Percentiles rank a stretch among this genome's conserved stretches.
These are phyloP conservation scores for Rhodotorula taiwanensis DNA, from an alignment of 768 basidiomycete species.

Conservation along the genomic window DNA sequence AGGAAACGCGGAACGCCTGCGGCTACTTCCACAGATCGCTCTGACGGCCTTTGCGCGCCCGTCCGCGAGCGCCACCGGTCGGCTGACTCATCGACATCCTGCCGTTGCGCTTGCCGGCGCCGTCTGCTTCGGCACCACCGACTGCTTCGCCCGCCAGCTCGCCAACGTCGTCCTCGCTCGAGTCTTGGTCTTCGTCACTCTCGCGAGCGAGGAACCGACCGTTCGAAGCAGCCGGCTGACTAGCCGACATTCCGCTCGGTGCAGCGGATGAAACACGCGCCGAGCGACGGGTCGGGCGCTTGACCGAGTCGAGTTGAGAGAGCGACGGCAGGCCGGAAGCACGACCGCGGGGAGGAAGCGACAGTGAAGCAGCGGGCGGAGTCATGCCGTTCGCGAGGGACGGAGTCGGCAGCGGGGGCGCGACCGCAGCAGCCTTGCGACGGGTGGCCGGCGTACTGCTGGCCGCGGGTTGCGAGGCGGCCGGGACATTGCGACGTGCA, in stretches of 20 bases:
- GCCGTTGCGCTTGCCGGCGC: not conserved
- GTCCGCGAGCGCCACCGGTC: not conserved
- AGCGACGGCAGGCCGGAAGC: slow-evolving; percentile 10
- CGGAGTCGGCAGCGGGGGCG: not conserved
- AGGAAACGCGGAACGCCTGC: too few species aligned
- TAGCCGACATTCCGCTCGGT: not conserved
- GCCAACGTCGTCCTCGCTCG: slow-evolving; percentile 6
- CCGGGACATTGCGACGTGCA: not conserved
- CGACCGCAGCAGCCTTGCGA: not conserved
- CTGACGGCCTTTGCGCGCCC: not conserved
- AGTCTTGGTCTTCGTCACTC: slow-evolving; percentile 11
- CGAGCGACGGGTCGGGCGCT: not conserved
- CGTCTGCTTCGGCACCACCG: not conserved
- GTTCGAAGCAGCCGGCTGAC: not conserved
- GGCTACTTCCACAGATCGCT: not conserved
- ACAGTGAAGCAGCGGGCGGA: not conserved
- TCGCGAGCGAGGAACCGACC: not conserved
- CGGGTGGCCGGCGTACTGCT: slow-evolving; percentile 1
- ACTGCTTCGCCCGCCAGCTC: not conserved
- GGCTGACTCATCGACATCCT: not conserved
- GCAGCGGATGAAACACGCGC: slow-evolving; percentile 4
- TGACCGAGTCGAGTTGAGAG: slow-evolving; percentile 12
- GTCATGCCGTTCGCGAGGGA: not conserved
- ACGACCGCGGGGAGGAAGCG: not conserved
- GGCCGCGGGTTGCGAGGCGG: not conserved